Percentiles rank a stretch among this genome's conserved stretches.
Evolutionary conservation across 2,329 filamentous ascomycete species (phyloP).

Genomic region (Colletotrichum falcatum): DNA sequence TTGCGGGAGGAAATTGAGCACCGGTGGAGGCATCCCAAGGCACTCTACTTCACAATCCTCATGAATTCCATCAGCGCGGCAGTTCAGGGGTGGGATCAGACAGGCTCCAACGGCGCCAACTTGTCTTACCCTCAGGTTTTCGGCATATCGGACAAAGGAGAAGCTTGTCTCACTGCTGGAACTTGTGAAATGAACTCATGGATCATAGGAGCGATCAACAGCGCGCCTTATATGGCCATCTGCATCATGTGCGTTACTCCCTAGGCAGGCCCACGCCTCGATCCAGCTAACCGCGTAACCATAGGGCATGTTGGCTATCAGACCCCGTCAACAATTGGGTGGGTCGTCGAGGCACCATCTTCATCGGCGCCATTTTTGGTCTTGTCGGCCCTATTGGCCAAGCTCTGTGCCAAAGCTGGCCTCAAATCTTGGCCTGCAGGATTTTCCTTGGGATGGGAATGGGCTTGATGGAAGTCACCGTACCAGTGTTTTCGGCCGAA

Average conservation of each 20-base stretch:
- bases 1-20: slow-evolving; percentile 60
- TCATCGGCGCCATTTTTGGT: slow-evolving; percentile 72
- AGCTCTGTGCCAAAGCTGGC: slow-evolving; percentile 69
- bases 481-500: slow-evolving; percentile 66
- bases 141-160: slow-evolving; percentile 58
- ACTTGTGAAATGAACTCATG: slow-evolving; percentile 62
- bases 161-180: slow-evolving; percentile 48
- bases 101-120: slow-evolving; percentile 62
- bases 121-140: slow-evolving; percentile 60
- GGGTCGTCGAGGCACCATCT: slow-evolving; percentile 74
- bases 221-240: slow-evolving; percentile 55
- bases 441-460: slow-evolving; percentile 70
- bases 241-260: slow-evolving; percentile 21
- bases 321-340: slow-evolving; percentile 70
- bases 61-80: slow-evolving; percentile 66
- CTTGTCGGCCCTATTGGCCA: slow-evolving; percentile 71
- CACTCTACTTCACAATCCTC: slow-evolving; percentile 61
- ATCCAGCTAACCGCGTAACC: slow-evolving; percentile 4
- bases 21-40: slow-evolving; percentile 62
- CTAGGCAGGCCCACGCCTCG: slow-evolving; percentile 1
- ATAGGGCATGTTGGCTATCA: slow-evolving; percentile 64
- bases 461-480: slow-evolving; percentile 63
- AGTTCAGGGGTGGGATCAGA: slow-evolving; percentile 65
- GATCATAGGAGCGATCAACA: slow-evolving; percentile 72
- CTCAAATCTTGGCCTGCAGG: slow-evolving; percentile 62